Conservation (phyloP, 208 protist genomes). For the Acanthamoeba sp. region DNA sequence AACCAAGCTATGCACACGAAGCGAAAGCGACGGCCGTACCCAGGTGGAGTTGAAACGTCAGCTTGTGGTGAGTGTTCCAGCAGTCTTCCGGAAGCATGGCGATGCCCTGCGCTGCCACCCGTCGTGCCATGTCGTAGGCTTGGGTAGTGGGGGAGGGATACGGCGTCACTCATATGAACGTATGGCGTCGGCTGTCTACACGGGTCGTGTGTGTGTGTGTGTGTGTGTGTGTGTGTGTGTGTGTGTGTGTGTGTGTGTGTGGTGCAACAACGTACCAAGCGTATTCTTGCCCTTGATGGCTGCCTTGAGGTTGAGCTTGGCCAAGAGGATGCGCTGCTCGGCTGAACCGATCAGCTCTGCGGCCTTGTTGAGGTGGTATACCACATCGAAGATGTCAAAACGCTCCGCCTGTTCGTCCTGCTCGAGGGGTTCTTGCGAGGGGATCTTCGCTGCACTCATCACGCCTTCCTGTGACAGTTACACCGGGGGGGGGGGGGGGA, state of each 20-base stretch:
- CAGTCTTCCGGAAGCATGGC: constrained; percentile 48
- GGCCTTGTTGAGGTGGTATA: constrained; percentile 56
- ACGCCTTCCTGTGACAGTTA: not conserved
- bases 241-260: too few species aligned
- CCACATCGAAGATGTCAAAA: constrained; percentile 55
- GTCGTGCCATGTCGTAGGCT: constrained; percentile 62
- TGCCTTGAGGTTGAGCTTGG: constrained; percentile 57
- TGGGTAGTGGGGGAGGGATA: too few species aligned
- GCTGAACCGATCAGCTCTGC: not conserved
- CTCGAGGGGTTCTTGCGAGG: not conserved
- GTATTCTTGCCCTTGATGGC: constrained; percentile 59
- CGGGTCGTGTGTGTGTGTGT: too few species aligned
- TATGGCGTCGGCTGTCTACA: too few species aligned
- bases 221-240: too few species aligned
- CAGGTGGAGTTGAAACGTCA: constrained; percentile 58
- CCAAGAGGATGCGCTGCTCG: constrained; percentile 15
- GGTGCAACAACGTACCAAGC: not conserved
- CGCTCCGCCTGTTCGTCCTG: not conserved
- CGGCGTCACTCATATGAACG: too few species aligned
- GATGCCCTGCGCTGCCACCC: constrained; percentile 51
- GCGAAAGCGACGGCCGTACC: not conserved
- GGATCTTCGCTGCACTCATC: not conserved
- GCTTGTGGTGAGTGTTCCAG: constrained; percentile 54
- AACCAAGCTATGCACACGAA: not conserved
- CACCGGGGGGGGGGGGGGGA: too few species aligned